Evolutionary conservation across 805 yeast species (phyloP).

Genomic region (Torulaspora delbrueckii): DNA sequence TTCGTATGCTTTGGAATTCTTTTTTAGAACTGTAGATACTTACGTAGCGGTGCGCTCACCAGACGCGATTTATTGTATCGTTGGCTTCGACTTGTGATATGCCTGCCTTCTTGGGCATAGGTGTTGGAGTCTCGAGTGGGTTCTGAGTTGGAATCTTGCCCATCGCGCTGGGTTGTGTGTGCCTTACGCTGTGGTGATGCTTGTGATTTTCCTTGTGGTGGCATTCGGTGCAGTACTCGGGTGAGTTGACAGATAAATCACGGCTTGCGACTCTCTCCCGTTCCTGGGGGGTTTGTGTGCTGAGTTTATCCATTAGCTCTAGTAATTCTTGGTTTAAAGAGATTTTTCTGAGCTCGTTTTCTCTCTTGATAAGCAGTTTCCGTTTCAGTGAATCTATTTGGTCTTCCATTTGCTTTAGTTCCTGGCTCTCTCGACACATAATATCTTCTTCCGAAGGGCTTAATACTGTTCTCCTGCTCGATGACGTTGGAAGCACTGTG

Average conservation of each 20-base stretch:
- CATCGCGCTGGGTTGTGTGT: neutral
- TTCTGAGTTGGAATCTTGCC: constrained; percentile 14
- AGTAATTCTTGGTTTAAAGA: constrained; percentile 32
- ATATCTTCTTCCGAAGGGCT: constrained; percentile 34
- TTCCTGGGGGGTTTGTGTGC: constrained; percentile 10
- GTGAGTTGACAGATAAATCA: neutral
- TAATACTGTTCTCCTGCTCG: constrained; percentile 2
- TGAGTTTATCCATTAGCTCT: constrained; percentile 27
- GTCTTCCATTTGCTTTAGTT: constrained; percentile 33
- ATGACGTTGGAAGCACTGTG: neutral
- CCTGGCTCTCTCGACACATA: constrained; percentile 34
- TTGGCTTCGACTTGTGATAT: constrained; percentile 7
- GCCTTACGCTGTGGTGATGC: neutral
- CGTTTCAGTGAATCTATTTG: constrained; percentile 33
- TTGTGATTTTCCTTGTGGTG: constrained; percentile 7
- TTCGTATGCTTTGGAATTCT: neutral
- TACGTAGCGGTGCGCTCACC: constrained; percentile 5
- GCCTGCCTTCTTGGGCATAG: constrained; percentile 11
- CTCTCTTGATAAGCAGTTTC: constrained; percentile 34
- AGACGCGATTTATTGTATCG: constrained; percentile 14
- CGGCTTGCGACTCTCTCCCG: neutral
- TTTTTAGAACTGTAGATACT: neutral
- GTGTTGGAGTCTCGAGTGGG: constrained; percentile 25
- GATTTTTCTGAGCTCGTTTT: constrained; percentile 35
- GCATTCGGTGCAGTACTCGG: constrained; percentile 12